Percentiles rank a stretch among this genome's conserved stretches.
Conservation (phyloP, 1,284 basidiomycete genomes). For the Schizophyllum commune region DNA sequence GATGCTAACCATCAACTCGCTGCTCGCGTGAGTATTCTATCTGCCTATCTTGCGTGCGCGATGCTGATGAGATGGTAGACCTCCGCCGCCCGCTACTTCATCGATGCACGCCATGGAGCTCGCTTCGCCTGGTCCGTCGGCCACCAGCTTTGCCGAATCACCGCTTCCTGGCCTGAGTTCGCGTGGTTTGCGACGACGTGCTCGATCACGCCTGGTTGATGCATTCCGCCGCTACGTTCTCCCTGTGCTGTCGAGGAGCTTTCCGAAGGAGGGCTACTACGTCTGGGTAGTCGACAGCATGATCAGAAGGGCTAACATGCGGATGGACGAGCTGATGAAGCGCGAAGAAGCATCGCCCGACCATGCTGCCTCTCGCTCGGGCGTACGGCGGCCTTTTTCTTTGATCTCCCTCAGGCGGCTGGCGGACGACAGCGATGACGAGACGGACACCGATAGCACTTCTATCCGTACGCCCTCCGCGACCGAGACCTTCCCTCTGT, state of each 20-base stretch:
- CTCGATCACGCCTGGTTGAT: constrained; percentile 70
- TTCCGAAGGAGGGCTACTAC: constrained; percentile 32
- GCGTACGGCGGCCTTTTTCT: constrained; percentile 1
- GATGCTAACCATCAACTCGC: constrained; percentile 4
- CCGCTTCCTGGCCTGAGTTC: constrained; percentile 21
- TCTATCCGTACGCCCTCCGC: constrained; percentile 49
- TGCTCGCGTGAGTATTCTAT: constrained; percentile 6
- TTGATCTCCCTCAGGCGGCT: constrained; percentile 3
- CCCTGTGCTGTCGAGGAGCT: constrained; percentile 31
- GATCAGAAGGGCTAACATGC: constrained; percentile 38
- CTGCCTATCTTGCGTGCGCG: neutral
- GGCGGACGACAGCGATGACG: constrained; percentile 25
- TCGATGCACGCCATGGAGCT: neutral
- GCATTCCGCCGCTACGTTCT: constrained; percentile 65
- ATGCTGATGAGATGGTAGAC: neutral
- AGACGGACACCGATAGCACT: constrained; percentile 42
- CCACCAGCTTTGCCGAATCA: neutral
- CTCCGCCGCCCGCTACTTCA: neutral
- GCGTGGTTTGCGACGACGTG: constrained; percentile 50
- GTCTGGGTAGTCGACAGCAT: constrained; percentile 50
- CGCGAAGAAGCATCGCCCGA: constrained; percentile 8
- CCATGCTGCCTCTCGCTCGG: constrained; percentile 3
- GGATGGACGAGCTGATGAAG: constrained; percentile 38
- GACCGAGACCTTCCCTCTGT: constrained; percentile 3
- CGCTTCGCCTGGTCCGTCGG: neutral